These are phyloP conservation scores for Xylaria sp. DNA, from an alignment of 2,329 filamentous ascomycete species.

Conservation along the genomic window DNA sequence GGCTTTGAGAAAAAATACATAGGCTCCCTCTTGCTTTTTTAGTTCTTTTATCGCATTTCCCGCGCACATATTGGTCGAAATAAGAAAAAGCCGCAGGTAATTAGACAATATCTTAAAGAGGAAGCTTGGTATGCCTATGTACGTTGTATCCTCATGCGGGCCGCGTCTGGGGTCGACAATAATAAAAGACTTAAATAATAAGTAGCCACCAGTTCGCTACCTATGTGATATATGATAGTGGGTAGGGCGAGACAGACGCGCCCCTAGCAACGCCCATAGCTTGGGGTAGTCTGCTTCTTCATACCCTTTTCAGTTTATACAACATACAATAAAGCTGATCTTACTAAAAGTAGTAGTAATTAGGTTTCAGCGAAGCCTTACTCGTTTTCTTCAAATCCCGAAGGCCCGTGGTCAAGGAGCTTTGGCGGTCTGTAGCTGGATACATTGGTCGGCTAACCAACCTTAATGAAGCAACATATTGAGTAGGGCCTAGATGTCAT, in stretches of 20 bases:
- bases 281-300: background rate
- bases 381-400: conserved; percentile 30
- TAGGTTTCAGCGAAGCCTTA: background rate
- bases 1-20: background rate
- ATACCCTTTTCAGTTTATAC: conserved; percentile 5
- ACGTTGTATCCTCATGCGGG: background rate
- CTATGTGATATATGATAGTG: conserved; percentile 18
- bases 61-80: background rate
- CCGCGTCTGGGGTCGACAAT: background rate
- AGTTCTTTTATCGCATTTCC: background rate
- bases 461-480: background rate
- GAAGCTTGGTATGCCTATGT: background rate
- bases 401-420: background rate
- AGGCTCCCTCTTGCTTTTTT: background rate
- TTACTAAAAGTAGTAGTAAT: conserved; percentile 31
- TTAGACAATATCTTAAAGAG: background rate
- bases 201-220: conserved; percentile 2
- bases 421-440: background rate
- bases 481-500: background rate
- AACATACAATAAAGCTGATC: conserved; percentile 5
- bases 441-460: background rate
- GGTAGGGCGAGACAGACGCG: conserved; percentile 31
- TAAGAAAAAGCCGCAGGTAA: background rate
- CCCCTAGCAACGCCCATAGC: conserved; percentile 3
- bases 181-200: background rate